Percentiles rank a stretch among this genome's conserved stretches.
These are phyloP conservation scores for Grigorovia transvaalensis DNA, from an alignment of 805 yeast genomes.

Conservation along the genomic window DNA sequence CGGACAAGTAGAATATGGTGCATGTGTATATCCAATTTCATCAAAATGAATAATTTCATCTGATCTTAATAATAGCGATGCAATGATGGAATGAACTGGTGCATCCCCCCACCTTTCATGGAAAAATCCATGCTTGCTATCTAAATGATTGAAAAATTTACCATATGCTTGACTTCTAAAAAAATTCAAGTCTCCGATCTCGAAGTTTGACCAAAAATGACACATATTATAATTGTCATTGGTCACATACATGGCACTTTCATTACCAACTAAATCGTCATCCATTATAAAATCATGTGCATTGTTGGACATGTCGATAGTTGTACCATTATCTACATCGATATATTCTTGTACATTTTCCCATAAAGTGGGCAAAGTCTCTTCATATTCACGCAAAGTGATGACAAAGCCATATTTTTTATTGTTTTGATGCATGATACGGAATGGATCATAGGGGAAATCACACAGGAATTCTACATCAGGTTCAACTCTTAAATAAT, in stretches of 20 bases:
- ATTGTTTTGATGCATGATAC: slow-evolving; percentile 59
- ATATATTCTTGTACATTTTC: slow-evolving; percentile 54
- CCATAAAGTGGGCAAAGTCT: slow-evolving; percentile 84
- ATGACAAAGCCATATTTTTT: slow-evolving; percentile 86
- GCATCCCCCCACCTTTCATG: slow-evolving; percentile 96
- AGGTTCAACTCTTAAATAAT: slow-evolving; percentile 94
- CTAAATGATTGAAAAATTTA: slow-evolving; percentile 52
- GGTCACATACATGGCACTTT: slow-evolving; percentile 35
- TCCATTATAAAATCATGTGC: slow-evolving; percentile 39
- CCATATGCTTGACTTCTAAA: slow-evolving; percentile 57
- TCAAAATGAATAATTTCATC: slow-evolving; percentile 65
- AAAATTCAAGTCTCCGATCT: slow-evolving; percentile 60
- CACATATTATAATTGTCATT: slow-evolving; percentile 62
- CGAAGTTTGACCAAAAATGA: slow-evolving; percentile 85
- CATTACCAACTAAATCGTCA: slow-evolving; percentile 34
- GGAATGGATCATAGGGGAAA: slow-evolving; percentile 74
- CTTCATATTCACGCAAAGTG: slow-evolving; percentile 67
- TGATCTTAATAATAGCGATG: slow-evolving; percentile 45
- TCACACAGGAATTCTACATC: slow-evolving; percentile 84
- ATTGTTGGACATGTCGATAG: slow-evolving; percentile 28
- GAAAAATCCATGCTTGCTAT: slow-evolving; percentile 64
- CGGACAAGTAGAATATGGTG: slow-evolving; percentile 60
- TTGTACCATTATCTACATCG: slow-evolving; percentile 39
- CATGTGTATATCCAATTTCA: slow-evolving; percentile 72
- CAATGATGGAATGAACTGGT: slow-evolving; percentile 74